phyloP scores from a whole-genome alignment of 192 early-diverging fungal species.

The Backusella circina region DNA sequence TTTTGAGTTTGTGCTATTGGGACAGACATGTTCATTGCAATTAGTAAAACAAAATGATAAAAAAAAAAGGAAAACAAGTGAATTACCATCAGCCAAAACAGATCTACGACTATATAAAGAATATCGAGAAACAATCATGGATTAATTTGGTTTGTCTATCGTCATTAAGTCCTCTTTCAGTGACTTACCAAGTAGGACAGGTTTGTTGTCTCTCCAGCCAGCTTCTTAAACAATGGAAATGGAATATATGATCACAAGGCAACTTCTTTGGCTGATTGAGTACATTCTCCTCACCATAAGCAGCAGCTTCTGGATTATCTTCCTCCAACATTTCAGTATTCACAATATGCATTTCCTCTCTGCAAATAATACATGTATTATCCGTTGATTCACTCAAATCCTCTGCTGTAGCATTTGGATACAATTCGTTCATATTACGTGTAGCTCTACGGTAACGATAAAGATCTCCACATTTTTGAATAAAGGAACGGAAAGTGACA shows the following conservation, averaged over 20 bases:
- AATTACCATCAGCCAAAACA: slow-evolving; percentile 34
- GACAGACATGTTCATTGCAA: neutral
- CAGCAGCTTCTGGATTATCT: slow-evolving; percentile 22
- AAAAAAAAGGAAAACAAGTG: neutral
- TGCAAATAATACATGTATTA: slow-evolving; percentile 93
- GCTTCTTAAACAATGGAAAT: slow-evolving; percentile 92
- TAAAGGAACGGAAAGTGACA: slow-evolving; percentile 87
- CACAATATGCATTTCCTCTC: slow-evolving; percentile 84
- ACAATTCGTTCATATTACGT: slow-evolving; percentile 93
- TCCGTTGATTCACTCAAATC: slow-evolving; percentile 72
- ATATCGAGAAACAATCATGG: neutral
- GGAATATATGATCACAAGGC: slow-evolving; percentile 96
- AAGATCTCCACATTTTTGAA: slow-evolving; percentile 85
- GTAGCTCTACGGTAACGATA: slow-evolving; percentile 92
- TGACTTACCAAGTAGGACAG: slow-evolving; percentile 91
- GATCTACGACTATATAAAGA: slow-evolving; percentile 41
- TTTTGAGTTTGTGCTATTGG: slow-evolving; percentile 13
- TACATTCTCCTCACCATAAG: slow-evolving; percentile 9
- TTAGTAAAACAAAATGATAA: neutral
- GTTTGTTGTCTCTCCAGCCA: slow-evolving; percentile 98
- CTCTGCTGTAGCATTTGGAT: slow-evolving; percentile 84
- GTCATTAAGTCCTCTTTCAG: slow-evolving; percentile 10
- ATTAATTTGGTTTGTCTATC: neutral
- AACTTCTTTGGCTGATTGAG: slow-evolving; percentile 86
- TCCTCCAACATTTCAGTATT: neutral